A percentile compares a stretch with the other conserved stretches of the same genome.
Conservation (phyloP, 1,284 basidiomycete species). For the Phylloboletellus chloephorus region DNA sequence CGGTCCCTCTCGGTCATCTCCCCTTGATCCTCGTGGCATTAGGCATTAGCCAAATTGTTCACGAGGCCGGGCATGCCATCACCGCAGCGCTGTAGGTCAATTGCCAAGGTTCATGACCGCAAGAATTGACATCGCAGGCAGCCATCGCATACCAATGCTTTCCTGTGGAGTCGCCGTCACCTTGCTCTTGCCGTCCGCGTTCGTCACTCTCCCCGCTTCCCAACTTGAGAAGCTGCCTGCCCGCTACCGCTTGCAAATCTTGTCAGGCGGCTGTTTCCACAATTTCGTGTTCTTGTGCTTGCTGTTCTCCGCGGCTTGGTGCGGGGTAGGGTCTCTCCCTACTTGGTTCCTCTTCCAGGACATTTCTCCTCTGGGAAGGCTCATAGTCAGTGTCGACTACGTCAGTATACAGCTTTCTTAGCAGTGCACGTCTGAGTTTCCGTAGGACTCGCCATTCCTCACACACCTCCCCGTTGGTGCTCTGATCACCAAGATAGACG, state of each 20-base stretch:
- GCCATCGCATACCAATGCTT: constrained; percentile 45
- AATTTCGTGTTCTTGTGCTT: constrained; percentile 50
- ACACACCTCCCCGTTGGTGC: constrained; percentile 47
- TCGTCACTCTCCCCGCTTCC: constrained; percentile 50
- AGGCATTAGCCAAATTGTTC: constrained; percentile 53
- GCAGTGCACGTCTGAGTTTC: constrained; percentile 11
- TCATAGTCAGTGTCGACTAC: constrained; percentile 45
- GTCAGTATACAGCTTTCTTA: constrained; percentile 32
- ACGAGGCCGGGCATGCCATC: constrained; percentile 69
- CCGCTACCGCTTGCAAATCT: constrained; percentile 47
- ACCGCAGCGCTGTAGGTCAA: constrained; percentile 56
- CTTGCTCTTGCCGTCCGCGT: constrained; percentile 62
- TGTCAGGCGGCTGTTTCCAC: constrained; percentile 66
- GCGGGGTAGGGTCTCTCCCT: constrained; percentile 27
- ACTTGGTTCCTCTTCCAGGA: constrained; percentile 45
- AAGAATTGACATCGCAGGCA: constrained; percentile 10
- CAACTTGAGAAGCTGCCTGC: constrained; percentile 39
- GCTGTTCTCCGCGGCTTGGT: constrained; percentile 32
- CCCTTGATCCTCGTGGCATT: constrained; percentile 57
- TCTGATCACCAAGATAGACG: constrained; percentile 56
- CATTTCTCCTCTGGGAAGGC: constrained; percentile 42
- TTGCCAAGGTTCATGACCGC: background rate
- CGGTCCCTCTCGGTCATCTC: constrained; percentile 60
- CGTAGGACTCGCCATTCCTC: constrained; percentile 52
- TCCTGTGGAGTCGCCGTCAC: constrained; percentile 54